Evolutionary conservation across 768 basidiomycete species (phyloP), one percentile per base, ranked within the genome.

Genomic region (Cystobasidium tubakii): DNA sequence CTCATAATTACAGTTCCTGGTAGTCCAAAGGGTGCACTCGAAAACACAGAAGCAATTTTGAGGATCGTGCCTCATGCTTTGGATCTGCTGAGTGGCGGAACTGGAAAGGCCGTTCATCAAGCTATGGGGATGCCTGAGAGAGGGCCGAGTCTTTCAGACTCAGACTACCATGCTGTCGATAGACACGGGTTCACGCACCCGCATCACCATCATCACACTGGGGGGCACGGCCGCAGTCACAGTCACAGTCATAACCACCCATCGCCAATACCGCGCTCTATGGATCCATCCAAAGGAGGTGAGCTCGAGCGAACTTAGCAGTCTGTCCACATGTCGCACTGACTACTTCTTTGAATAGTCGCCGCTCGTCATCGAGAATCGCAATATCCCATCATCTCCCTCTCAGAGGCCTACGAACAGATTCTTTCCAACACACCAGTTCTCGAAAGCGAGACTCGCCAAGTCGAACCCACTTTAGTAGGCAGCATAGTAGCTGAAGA

Each of bases 1-100:
- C 84, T 95, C 25, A 82, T 95, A 29, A 84, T 90, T 23, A 91
- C 90, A 0, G 86, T 94, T 12, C 92, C 92, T 0, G 92, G 92
- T 1, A 91, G 90, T 77, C 85, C 88, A 44, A 92, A 90, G 78
- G 92, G 90, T 1, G 91, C 92, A 46, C 87, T 84, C 75, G 92
- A 95, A 78, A 90, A 88, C 78, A 78, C 91, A 73, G 85, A 85
- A 0, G 84, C 85, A 0, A 82, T 92, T 33, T 82, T 93, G 6
- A 80, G 86, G 6, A 83, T 92, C 0, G 80, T 89, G 0, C 81
- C 84, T 1, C 90, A 91, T 81, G 90, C 75, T 27, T 27, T 75
- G 1, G 69, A 75, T 33, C 44, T 75, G 33, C 62, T 73, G 13
- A 23, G 19, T 15, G 91, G 91, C 9, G 89, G 89, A 0, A 84